Conservation (phyloP, 163 green algal genomes). For the Chloromonas sp. region DNA sequence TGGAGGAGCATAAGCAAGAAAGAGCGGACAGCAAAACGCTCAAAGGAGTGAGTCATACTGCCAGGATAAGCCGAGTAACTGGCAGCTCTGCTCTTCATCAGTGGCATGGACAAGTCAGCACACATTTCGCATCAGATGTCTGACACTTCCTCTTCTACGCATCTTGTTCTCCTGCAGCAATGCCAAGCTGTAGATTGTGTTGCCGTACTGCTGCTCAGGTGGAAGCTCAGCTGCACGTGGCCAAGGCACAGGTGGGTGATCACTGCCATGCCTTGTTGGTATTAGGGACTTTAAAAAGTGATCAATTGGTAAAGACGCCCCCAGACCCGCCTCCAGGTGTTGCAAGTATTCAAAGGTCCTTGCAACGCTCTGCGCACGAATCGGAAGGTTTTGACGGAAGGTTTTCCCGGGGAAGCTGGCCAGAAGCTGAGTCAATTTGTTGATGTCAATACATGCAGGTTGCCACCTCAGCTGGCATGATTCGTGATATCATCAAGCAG, state of each 20-base stretch:
- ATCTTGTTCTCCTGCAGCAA: too few relatives aligned
- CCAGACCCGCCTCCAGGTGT: too few relatives aligned
- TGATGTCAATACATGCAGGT: neutral
- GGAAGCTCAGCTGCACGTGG: neutral
- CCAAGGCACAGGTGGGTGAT: neutral
- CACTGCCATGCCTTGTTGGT: neutral
- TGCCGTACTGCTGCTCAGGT: neutral
- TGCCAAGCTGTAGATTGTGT: neutral
- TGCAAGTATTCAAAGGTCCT: too few relatives aligned
- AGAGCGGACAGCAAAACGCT: constrained; percentile 32
- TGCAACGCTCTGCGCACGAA: too few relatives aligned
- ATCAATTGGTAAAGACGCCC: too few relatives aligned
- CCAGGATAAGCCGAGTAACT: neutral
- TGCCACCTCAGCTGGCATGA: neutral
- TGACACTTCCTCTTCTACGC: too few relatives aligned
- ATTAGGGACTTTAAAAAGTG: too few relatives aligned
- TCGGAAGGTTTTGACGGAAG: too few relatives aligned
- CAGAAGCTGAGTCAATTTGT: too few relatives aligned
- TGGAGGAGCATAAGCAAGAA: constrained; percentile 25
- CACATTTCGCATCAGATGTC: too few relatives aligned
- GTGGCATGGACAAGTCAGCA: too few relatives aligned
- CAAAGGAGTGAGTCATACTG: constrained; percentile 8
- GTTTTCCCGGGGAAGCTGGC: too few relatives aligned
- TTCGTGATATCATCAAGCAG: neutral
- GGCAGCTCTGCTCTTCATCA: neutral